Base-by-base conservation (phyloP, 139 green algal genomes). In the Yamagishiella unicocca region DNA sequence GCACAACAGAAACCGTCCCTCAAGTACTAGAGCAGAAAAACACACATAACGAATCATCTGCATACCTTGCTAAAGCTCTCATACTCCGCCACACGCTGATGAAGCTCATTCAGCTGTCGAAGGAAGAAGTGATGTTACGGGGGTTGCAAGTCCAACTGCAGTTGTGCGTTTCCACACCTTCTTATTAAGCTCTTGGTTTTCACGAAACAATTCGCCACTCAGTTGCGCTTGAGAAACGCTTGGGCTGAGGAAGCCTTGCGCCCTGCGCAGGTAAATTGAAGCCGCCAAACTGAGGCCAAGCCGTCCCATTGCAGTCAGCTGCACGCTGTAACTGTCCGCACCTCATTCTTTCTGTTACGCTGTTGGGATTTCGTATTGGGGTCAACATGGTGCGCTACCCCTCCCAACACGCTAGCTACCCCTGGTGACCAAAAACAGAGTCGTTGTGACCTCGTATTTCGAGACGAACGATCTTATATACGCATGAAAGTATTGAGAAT, bases 281-380 rank as follows among this genome's bases (percentile, higher is more conserved):
- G 62, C 85, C 45, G 78, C 29, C 55, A 73, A 25, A 70, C 12
- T 46, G 22, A 80, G 37, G 24, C 27, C 35, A 46, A 72, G 8
- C n/a, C n/a, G n/a, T n/a, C n/a, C n/a, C n/a, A n/a, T n/a, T n/a
- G n/a, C n/a, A n/a, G n/a, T n/a, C n/a, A n/a, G n/a, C n/a, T n/a
- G n/a, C n/a, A n/a, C n/a, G n/a, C 1, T 14, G 31, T 8, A 31
- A 7, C 33, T 2, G 14, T 46, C 2, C 58, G 19, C 31, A 87
- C 87, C 87, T 90, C 40, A 90, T 40, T 25, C 80, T 70, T 42
- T 90, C 87, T 8, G 87, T 87, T 3, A 87, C 86, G 42, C 66
- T 87, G 19, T 78, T 53, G 38, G 78, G 45, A 53, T 78, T 90
- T 25, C 86, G 67, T 33, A 74, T 12, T 2, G 64, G 70, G 0